Percentiles rank a stretch among this genome's conserved stretches.
phyloP scores from a whole-genome alignment of 768 basidiomycete species.

The Leccinum rimulosum region DNA sequence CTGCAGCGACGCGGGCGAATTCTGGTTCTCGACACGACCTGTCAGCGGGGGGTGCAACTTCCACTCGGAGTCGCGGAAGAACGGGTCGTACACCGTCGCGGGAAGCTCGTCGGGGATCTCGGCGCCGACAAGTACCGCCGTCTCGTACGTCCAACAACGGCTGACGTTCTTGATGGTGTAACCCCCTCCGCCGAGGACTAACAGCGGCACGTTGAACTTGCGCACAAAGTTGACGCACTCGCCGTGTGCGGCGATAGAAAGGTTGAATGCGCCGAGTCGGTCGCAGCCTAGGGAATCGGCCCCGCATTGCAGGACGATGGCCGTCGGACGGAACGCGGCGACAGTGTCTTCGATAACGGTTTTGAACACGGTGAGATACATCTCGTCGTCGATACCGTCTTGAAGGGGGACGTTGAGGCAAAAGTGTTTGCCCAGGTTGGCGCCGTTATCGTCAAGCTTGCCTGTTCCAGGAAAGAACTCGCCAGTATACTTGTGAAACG shows the following conservation, averaged over 20 bases:
- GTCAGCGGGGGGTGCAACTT: slow-evolving; percentile 91
- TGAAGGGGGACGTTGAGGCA: slow-evolving; percentile 91
- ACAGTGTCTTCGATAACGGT: slow-evolving; percentile 94
- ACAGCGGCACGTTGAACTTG: slow-evolving; percentile 83
- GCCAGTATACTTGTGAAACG: slow-evolving; percentile 98
- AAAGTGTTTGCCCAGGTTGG: slow-evolving; percentile 89
- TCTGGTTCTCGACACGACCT: slow-evolving; percentile 90
- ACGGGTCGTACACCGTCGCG: slow-evolving; percentile 84
- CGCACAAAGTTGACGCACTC: slow-evolving; percentile 98
- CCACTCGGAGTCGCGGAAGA: slow-evolving; percentile 90
- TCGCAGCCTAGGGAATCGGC: slow-evolving; percentile 96
- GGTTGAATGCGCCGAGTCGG: slow-evolving; percentile 93
- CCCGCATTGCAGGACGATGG: slow-evolving; percentile 95
- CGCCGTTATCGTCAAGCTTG: slow-evolving; percentile 89
- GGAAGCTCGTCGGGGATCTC: slow-evolving; percentile 86
- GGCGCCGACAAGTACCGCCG: slow-evolving; percentile 84
- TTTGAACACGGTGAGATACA: slow-evolving; percentile 95
- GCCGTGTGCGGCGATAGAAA: slow-evolving; percentile 95
- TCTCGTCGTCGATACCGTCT: slow-evolving; percentile 96
- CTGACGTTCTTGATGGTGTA: slow-evolving; percentile 97
- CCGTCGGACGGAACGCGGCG: slow-evolving; percentile 78
- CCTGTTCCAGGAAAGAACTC: slow-evolving; percentile 99
- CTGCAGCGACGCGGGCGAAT: slow-evolving; percentile 78
- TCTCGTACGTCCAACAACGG: slow-evolving; percentile 99
- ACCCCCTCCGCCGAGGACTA: slow-evolving; percentile 93